Conservation (phyloP, 768 basidiomycete genomes). For the Boletus pseudopeckii region DNA sequence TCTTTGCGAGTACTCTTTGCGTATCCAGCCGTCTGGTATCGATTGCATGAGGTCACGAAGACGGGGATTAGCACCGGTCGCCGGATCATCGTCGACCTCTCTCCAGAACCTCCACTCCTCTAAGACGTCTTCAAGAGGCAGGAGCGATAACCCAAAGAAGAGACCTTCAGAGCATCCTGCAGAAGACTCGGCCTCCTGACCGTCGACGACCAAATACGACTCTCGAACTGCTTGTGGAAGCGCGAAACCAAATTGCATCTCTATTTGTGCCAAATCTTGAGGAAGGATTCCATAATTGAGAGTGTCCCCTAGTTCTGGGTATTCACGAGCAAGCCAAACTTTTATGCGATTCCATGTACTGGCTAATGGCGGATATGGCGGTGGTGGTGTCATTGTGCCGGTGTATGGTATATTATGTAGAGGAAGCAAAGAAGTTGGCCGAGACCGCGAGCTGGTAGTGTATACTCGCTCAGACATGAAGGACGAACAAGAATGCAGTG, state of each 20-base stretch:
- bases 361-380: conserved; percentile 71
- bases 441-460: conserved; percentile 39
- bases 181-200: conserved; percentile 89
- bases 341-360: conserved; percentile 84
- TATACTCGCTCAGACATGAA: conserved; percentile 1
- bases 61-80: conserved; percentile 73
- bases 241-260: conserved; percentile 78
- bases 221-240: conserved; percentile 89
- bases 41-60: conserved; percentile 80
- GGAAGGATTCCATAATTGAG: conserved; percentile 89
- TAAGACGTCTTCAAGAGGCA: conserved; percentile 89
- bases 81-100: conserved; percentile 85
- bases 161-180: conserved; percentile 88
- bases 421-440: conserved; percentile 60
- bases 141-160: conserved; percentile 91
- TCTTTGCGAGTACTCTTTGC: conserved; percentile 84
- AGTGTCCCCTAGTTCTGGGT: conserved; percentile 93
- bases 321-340: conserved; percentile 77
- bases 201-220: conserved; percentile 83
- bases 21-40: conserved; percentile 87
- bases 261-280: conserved; percentile 74
- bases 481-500: conserved; percentile 5
- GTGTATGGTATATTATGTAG: conserved; percentile 54
- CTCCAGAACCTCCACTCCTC: conserved; percentile 98
- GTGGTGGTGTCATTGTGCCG: conserved; percentile 35